A percentile compares a stretch with the other conserved stretches of the same genome.
These are phyloP conservation scores for Panicum virgatum DNA, from an alignment of 202 grass and related monocot species.

Conservation along the genomic window DNA sequence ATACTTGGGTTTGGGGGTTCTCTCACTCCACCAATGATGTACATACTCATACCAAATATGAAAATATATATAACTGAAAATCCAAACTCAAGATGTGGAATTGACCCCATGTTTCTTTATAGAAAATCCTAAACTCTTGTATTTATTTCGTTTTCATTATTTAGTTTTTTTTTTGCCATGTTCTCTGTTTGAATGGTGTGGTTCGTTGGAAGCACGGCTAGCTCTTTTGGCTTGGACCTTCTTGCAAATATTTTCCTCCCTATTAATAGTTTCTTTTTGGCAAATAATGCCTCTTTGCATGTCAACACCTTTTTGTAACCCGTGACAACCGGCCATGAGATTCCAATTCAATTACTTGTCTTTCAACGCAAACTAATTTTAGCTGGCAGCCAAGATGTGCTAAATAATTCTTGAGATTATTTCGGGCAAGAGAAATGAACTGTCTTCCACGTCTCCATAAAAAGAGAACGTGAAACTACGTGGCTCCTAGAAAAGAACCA, in stretches of 20 bases:
- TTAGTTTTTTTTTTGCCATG: neutral
- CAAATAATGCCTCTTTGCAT: neutral
- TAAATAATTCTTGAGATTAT: neutral
- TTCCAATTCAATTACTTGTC: slow-evolving; percentile 22
- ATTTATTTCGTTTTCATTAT: no score
- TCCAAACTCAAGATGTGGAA: no score
- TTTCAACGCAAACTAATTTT: neutral
- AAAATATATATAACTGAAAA: no score
- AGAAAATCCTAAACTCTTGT: no score
- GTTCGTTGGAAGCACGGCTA: neutral
- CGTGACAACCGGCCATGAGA: slow-evolving; percentile 19
- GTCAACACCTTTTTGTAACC: neutral
- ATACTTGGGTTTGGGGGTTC: no score
- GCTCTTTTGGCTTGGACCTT: neutral
- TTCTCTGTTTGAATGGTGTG: neutral
- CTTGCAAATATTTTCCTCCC: neutral
- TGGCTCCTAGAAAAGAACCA: no score
- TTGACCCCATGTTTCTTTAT: no score
- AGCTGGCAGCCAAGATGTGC: neutral
- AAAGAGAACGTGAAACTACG: no score
- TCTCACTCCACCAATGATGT: no score
- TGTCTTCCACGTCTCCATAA: no score
- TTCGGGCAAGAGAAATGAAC: neutral
- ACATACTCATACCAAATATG: no score
- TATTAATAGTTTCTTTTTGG: neutral